Evolutionary conservation across 2,329 filamentous ascomycete genomes (phyloP).

Genomic region (Fusarium mangiferae): DNA sequence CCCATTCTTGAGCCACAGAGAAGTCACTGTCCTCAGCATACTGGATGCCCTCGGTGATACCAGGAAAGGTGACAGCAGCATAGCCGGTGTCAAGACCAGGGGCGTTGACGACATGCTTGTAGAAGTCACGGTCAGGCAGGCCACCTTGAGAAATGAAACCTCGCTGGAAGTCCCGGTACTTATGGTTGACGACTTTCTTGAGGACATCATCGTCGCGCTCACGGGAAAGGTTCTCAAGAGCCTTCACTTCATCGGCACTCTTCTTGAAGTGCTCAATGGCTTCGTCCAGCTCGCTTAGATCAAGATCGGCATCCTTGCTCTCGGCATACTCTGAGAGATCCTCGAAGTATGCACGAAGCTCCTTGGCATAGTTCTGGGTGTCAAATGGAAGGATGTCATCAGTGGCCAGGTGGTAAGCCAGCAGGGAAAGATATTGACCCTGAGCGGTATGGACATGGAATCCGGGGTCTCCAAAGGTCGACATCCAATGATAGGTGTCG

Average conservation of each 20-base stretch:
- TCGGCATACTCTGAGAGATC: slow-evolving; percentile 50
- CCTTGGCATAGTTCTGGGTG: slow-evolving; percentile 53
- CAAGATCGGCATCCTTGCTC: slow-evolving; percentile 48
- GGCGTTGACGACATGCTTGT: slow-evolving; percentile 58
- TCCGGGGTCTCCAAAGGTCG: slow-evolving; percentile 75
- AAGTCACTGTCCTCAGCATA: slow-evolving; percentile 52
- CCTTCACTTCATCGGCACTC: slow-evolving; percentile 47
- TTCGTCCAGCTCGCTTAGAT: slow-evolving; percentile 51
- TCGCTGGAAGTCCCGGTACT: slow-evolving; percentile 60
- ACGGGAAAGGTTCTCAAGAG: slow-evolving; percentile 46
- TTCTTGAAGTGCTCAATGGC: slow-evolving; percentile 53
- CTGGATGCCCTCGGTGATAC: slow-evolving; percentile 74
- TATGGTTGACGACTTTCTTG: slow-evolving; percentile 55
- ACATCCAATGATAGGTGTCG: slow-evolving; percentile 87
- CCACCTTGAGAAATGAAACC: slow-evolving; percentile 61
- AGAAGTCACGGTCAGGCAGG: slow-evolving; percentile 57
- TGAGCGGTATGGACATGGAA: slow-evolving; percentile 70
- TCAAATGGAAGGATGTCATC: slow-evolving; percentile 54
- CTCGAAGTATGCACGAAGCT: slow-evolving; percentile 53
- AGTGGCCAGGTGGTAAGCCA: slow-evolving; percentile 53
- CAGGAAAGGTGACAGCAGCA: slow-evolving; percentile 57
- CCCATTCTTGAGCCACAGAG: slow-evolving; percentile 49
- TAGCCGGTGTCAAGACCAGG: slow-evolving; percentile 61
- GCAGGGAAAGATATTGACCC: slow-evolving; percentile 57
- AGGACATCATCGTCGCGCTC: slow-evolving; percentile 44